Evolutionary conservation across 805 yeast genomes (phyloP), one percentile per base, ranked within the genome.

Genomic region (Ogataea nakhonphanomensis): DNA sequence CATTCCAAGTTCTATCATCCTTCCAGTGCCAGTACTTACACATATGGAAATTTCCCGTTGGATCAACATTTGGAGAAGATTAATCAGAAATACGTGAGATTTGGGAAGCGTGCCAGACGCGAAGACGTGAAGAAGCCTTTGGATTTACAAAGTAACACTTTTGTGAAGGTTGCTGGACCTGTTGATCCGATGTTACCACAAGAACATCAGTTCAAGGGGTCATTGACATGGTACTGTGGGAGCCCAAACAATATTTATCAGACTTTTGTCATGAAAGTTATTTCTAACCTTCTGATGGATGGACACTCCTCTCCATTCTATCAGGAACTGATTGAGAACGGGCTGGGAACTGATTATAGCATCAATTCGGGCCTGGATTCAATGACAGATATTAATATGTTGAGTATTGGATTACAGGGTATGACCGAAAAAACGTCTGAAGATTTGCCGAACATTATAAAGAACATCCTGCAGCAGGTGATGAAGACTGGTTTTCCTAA

Each of bases 241-340:
- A 64, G 73, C 12, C 87, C 96, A 3, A 69, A 67, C 5, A 81
- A 84, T 51, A 70, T 73, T 8, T 83, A 84, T 54, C 82, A 79
- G 38, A 68, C 88, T 0, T 84, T 90, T 58, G 71, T 84, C 32
- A 69, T 89, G 71, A 82, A 81, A 42, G 66, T 89, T 8, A 64
- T 89, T 34, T 77, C 85, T 14, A 75, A 81, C 17, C 66, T 93
- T 37, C 67, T 93, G 25, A 76, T 82, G 49, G 96, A 87, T 57
- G 98, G 98, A 2, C 98, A 91, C 56, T 84, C 93, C 9, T 83
- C 98, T 5, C 91, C 95, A 6, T 70, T 93, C 40, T 87, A 90
- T 61, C 87, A 89, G 61, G 76, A 77, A n/a, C 67, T 93, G 40
- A 84, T 93, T 40, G 99, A 93, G 59, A 64, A 84, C 1, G 93